A percentile compares a stretch with the other conserved stretches of the same genome.
These are phyloP conservation scores for Vanilla planifolia DNA, from an alignment of 106 monocot genomes.

Conservation along the genomic window DNA sequence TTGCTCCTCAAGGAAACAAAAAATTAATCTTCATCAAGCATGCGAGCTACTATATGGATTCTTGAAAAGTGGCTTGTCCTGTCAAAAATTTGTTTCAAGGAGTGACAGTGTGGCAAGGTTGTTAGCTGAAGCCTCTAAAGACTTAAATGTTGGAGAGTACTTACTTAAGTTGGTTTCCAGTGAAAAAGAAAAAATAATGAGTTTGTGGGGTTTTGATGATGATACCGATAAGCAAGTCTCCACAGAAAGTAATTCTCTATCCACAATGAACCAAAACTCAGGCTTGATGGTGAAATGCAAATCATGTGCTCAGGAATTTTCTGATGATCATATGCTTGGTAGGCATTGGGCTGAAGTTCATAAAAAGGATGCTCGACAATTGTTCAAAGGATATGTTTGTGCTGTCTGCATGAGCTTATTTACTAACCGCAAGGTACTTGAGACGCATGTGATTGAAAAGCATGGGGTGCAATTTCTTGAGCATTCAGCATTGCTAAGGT, in stretches of 20 bases:
- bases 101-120: constrained; percentile 42
- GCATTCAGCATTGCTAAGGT: constrained; percentile 55
- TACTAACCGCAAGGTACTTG: constrained; percentile 77
- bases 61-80: constrained; percentile 62
- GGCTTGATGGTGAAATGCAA: constrained; percentile 56
- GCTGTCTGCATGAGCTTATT: constrained; percentile 68
- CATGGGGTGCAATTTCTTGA: constrained; percentile 77
- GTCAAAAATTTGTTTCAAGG: constrained; percentile 30
- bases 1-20: constrained; percentile 61
- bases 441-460: constrained; percentile 66
- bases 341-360: constrained; percentile 73
- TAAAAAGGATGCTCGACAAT: constrained; percentile 85
- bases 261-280: constrained; percentile 3
- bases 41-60: constrained; percentile 84
- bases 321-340: constrained; percentile 51
- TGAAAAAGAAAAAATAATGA: constrained; percentile 71
- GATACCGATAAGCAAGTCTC: constrained; percentile 12
- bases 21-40: constrained; percentile 63
- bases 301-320: constrained; percentile 48
- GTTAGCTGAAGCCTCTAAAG: constrained; percentile 66
- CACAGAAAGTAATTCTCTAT: constrained; percentile 14
- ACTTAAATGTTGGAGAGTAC: constrained; percentile 55
- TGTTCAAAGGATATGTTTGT: constrained; percentile 90
- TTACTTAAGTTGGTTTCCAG: constrained; percentile 73
- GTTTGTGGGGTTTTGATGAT: constrained; percentile 48